These are phyloP conservation scores for Begonia loranthoides DNA, from an alignment of 306 rosid genomes.

Conservation along the genomic window DNA sequence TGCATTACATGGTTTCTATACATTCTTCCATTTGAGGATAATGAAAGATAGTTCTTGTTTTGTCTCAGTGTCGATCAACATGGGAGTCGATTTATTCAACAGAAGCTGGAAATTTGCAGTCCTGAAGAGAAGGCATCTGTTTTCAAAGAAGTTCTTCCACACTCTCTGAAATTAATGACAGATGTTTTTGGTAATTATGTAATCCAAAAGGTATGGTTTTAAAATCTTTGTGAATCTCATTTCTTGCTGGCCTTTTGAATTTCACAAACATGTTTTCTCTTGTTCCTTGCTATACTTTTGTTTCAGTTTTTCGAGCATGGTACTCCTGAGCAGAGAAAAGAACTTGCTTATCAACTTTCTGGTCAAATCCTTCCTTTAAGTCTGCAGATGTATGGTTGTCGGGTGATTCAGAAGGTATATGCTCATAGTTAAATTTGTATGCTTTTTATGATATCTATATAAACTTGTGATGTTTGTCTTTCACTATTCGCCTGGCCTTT, in stretches of 20 bases:
- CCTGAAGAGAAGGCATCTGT: conserved; percentile 42
- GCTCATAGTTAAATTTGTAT: background rate
- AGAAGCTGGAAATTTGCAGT: conserved; percentile 48
- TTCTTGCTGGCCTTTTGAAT: conserved; percentile 1
- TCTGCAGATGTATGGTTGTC: conserved; percentile 72
- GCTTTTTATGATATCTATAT: no score
- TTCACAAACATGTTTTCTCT: conserved; percentile 1
- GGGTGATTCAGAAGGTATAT: conserved; percentile 68
- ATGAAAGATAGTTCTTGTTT: conserved; percentile 10
- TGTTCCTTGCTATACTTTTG: conserved; percentile 1
- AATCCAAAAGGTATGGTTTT: conserved; percentile 45
- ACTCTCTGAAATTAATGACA: conserved; percentile 35
- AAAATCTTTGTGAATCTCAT: background rate
- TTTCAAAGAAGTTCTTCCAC: conserved; percentile 52
- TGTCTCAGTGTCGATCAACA: conserved; percentile 51
- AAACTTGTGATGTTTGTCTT: no score
- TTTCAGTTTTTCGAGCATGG: conserved; percentile 49
- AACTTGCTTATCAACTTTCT: conserved; percentile 40
- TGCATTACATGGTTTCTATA: no score
- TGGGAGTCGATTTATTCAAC: conserved; percentile 76
- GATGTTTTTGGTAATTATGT: conserved; percentile 70
- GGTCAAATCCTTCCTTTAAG: conserved; percentile 46
- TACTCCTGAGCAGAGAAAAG: conserved; percentile 43
- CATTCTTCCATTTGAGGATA: conserved; percentile 6
- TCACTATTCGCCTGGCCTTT: no score